Evolutionary conservation across 306 rosid species (phyloP).

Genomic region (Cicer chorassanicum): DNA sequence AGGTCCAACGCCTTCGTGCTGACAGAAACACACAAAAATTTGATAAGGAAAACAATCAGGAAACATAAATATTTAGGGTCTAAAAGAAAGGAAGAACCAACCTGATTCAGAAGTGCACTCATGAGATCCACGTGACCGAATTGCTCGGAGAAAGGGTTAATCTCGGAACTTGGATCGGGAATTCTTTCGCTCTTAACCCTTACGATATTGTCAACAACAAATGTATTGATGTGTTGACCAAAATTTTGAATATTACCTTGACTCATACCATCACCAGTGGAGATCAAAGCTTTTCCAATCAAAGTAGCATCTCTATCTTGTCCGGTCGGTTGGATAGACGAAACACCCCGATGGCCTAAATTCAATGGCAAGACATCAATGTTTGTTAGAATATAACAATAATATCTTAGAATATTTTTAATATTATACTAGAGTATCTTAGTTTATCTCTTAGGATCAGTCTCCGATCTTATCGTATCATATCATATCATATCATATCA

Average conservation of each 20-base stretch:
- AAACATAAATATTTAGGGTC: conserved; percentile 3
- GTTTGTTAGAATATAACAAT: not conserved
- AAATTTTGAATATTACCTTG: conserved; percentile 55
- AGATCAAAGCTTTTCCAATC: conserved; percentile 58
- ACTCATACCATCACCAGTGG: conserved; percentile 54
- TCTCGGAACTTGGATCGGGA: conserved; percentile 50
- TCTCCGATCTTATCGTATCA: too few relatives aligned
- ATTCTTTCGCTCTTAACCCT: conserved; percentile 68
- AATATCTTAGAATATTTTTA: too few relatives aligned
- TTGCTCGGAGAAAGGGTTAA: conserved; percentile 60
- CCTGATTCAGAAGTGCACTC: conserved; percentile 95
- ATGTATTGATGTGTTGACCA: conserved; percentile 55
- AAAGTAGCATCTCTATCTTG: conserved; percentile 55
- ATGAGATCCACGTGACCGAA: conserved; percentile 89
- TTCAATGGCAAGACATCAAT: conserved; percentile 63
- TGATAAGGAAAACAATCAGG: not conserved
- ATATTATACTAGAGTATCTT: too few relatives aligned
- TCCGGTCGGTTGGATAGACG: conserved; percentile 62
- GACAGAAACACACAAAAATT: conserved; percentile 45
- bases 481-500: too few relatives aligned
- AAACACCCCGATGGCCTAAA: conserved; percentile 65
- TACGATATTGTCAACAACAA: conserved; percentile 52
- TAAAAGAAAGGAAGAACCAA: conserved; percentile 45
- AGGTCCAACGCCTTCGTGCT: conserved; percentile 70
- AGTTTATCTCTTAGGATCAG: too few relatives aligned